These are phyloP conservation scores for Ceratobasidium sp. DNA, from an alignment of 1,284 basidiomycete species.

Conservation along the genomic window DNA sequence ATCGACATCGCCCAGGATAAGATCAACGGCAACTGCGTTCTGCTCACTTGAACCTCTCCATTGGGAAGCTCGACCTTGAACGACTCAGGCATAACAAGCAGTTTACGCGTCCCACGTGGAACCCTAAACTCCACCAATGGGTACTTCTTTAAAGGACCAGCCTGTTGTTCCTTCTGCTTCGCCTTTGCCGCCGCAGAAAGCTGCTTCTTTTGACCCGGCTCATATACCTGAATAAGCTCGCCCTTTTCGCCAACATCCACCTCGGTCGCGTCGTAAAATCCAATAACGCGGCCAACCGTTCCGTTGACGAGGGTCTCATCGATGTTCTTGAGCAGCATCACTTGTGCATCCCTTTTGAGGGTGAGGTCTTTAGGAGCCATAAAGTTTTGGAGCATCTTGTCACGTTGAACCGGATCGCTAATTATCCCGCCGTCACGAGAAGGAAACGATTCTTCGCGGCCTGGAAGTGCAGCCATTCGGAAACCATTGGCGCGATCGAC, in stretches of 20 bases:
- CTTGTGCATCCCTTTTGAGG: conserved; percentile 77
- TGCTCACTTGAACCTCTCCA: conserved; percentile 81
- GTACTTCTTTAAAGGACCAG: conserved; percentile 60
- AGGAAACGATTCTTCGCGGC: conserved; percentile 63
- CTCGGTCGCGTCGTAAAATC: conserved; percentile 64
- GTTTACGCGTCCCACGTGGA: conserved; percentile 64
- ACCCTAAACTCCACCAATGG: conserved; percentile 85
- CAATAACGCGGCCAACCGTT: conserved; percentile 79
- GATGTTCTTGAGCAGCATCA: conserved; percentile 85
- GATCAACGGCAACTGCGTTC: conserved; percentile 76
- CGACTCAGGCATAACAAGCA: conserved; percentile 77
- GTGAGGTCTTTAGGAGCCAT: conserved; percentile 62
- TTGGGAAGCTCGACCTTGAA: conserved; percentile 89
- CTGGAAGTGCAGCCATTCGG: conserved; percentile 66
- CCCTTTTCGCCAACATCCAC: conserved; percentile 53
- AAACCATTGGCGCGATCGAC: conserved; percentile 78
- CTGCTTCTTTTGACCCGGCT: conserved; percentile 53
- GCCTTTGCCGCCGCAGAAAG: conserved; percentile 50
- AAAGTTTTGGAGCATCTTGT: conserved; percentile 53
- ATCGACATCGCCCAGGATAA: conserved; percentile 96
- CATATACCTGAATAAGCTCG: conserved; percentile 51
- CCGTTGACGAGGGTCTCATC: conserved; percentile 87
- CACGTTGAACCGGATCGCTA: conserved; percentile 58
- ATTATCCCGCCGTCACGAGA: conserved; percentile 70
- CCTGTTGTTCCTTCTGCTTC: conserved; percentile 54